These are phyloP conservation scores for Lotmaria passim DNA, from an alignment of 208 protist species.

Conservation along the genomic window DNA sequence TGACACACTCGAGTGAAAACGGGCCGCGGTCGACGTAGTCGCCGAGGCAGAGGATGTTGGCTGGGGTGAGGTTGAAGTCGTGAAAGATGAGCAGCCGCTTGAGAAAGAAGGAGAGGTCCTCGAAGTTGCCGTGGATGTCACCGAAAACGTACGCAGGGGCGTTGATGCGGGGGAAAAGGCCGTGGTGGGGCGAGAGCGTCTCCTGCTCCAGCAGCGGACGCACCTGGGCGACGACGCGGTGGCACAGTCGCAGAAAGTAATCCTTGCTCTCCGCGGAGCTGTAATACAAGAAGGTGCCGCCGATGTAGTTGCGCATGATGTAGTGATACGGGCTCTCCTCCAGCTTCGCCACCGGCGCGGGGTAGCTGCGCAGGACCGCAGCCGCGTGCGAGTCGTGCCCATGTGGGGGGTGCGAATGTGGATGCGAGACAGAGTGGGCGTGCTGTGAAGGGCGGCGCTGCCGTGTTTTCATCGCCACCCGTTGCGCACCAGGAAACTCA, in stretches of 20 bases:
- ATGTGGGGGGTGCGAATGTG: neutral
- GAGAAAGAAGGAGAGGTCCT: slow-evolving; percentile 78
- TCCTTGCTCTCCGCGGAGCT: slow-evolving; percentile 46
- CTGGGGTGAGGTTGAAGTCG: slow-evolving; percentile 71
- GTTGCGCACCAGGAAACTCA: slow-evolving; percentile 6
- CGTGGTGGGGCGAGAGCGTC: slow-evolving; percentile 48
- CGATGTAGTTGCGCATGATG: slow-evolving; percentile 60
- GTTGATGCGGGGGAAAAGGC: slow-evolving; percentile 58
- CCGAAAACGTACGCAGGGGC: slow-evolving; percentile 75
- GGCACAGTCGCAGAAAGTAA: slow-evolving; percentile 55
- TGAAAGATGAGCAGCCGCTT: slow-evolving; percentile 53
- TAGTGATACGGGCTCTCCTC: slow-evolving; percentile 72
- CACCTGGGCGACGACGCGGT: slow-evolving; percentile 53
- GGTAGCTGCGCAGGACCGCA: slow-evolving; percentile 24
- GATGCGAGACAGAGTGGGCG: slow-evolving; percentile 4
- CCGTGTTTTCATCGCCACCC: neutral
- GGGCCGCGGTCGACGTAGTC: slow-evolving; percentile 98
- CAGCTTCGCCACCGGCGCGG: slow-evolving; percentile 36
- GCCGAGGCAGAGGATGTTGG: slow-evolving; percentile 95
- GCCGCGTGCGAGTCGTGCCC: neutral
- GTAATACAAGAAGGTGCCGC: slow-evolving; percentile 62
- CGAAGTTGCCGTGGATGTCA: slow-evolving; percentile 89
- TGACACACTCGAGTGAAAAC: slow-evolving; percentile 89
- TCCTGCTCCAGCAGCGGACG: slow-evolving; percentile 67
- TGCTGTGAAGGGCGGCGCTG: neutral